Evolutionary conservation across 2,329 filamentous ascomycete species (phyloP).

Genomic region (Aspergillus pseudotamarii): DNA sequence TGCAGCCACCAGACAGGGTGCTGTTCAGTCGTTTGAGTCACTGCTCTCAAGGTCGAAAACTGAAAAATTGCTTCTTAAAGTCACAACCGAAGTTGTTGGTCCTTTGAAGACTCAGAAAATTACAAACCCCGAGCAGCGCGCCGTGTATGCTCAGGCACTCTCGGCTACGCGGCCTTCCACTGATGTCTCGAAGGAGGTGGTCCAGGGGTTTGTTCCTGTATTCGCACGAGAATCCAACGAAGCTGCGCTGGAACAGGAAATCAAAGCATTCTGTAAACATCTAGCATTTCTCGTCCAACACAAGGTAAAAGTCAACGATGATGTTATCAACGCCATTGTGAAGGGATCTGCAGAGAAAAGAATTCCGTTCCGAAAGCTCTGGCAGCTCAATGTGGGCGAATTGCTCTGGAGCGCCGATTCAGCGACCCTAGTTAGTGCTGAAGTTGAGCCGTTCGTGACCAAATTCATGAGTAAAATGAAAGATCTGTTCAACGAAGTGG

Average conservation of each 20-base stretch:
- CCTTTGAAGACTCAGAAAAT: conserved; percentile 85
- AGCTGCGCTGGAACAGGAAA: conserved; percentile 73
- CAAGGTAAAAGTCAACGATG: conserved; percentile 64
- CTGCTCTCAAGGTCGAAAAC: conserved; percentile 67
- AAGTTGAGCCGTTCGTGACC: conserved; percentile 51
- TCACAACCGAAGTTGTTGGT: conserved; percentile 74
- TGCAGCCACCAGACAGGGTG: conserved; percentile 71
- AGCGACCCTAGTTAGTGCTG: conserved; percentile 52
- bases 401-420: conserved; percentile 63
- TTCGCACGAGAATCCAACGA: conserved; percentile 89
- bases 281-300: conserved; percentile 64
- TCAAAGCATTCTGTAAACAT: conserved; percentile 69
- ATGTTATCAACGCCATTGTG: conserved; percentile 68
- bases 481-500: conserved; percentile 75
- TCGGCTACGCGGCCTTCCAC: conserved; percentile 63
- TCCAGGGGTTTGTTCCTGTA: conserved; percentile 66
- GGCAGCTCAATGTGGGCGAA: conserved; percentile 75
- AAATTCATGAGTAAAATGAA: conserved; percentile 54
- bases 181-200: conserved; percentile 67
- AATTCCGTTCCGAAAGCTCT: conserved; percentile 72
- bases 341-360: conserved; percentile 91
- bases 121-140: conserved; percentile 79
- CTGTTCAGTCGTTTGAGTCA: conserved; percentile 71
- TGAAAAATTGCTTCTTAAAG: conserved; percentile 61
- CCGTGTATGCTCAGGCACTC: conserved; percentile 81